Percentiles rank a stretch among this genome's conserved stretches.
Conservation (phyloP, 192 early-diverging fungal genomes). For the Coemansia sp. region DNA sequence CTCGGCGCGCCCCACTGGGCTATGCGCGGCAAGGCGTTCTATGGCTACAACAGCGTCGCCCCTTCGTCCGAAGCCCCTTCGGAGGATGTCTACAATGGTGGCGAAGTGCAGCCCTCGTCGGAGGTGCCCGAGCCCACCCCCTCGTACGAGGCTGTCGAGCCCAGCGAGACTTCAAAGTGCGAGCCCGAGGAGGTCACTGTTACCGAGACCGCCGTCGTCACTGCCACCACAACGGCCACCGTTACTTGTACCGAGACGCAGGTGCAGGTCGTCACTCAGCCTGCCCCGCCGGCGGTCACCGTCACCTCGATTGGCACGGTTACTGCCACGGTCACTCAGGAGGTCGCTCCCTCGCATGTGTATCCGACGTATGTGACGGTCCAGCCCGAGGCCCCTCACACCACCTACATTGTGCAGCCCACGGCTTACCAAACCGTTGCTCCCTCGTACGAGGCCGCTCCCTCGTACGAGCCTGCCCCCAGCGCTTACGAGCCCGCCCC, state of each 20-base stretch:
- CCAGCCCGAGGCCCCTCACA: conserved; percentile 1
- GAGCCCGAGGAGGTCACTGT: conserved; percentile 17
- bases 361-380: neutral
- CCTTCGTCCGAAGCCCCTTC: conserved; percentile 15
- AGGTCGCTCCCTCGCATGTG: conserved; percentile 2
- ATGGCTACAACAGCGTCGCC: conserved; percentile 16
- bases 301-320: conserved; percentile 30
- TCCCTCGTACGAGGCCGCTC: conserved; percentile 7
- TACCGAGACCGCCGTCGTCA: conserved; percentile 13
- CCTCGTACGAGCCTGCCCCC: conserved; percentile 6
- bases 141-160: conserved; percentile 26
- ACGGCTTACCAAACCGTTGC: neutral
- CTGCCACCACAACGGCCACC: conserved; percentile 9
- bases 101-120: conserved; percentile 21
- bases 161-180: conserved; percentile 14
- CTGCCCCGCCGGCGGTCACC: conserved; percentile 35
- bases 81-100: conserved; percentile 17
- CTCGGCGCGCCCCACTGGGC: neutral
- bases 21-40: conserved; percentile 17
- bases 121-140: conserved; percentile 9
- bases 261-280: conserved; percentile 28
- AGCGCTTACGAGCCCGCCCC: neutral
- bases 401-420: conserved; percentile 2
- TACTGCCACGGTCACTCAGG: conserved; percentile 11
- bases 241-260: conserved; percentile 20